Percentiles rank a stretch among this genome's conserved stretches.
These are phyloP conservation scores for Xylona heveae DNA, from an alignment of 495 filamentous ascomycete genomes.

Conservation along the genomic window DNA sequence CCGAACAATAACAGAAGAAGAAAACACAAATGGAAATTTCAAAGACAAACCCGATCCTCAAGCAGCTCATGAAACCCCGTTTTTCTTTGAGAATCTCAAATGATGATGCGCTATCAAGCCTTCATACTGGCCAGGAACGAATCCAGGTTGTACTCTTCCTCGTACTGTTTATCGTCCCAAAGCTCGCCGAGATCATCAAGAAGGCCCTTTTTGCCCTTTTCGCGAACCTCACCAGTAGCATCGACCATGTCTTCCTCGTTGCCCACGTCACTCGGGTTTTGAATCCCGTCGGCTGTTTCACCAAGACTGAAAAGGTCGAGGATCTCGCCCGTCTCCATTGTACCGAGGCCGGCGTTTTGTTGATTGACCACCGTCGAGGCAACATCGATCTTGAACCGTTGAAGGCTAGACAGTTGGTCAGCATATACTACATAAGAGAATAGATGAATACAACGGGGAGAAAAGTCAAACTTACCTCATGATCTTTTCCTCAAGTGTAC, in stretches of 20 bases:
- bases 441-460: conserved; percentile 2
- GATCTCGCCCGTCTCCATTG: conserved; percentile 97
- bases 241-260: conserved; percentile 89
- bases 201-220: conserved; percentile 91
- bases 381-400: conserved; percentile 99
- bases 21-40: too few species aligned
- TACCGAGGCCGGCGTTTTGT: conserved; percentile 84
- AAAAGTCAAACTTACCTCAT: conserved; percentile 37
- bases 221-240: conserved; percentile 69
- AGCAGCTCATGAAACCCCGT: too few species aligned
- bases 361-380: conserved; percentile 96
- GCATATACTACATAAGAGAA: not conserved
- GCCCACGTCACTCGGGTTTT: conserved; percentile 28
- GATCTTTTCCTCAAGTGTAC: conserved; percentile 97
- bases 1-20: too few species aligned
- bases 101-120: conserved; percentile 21
- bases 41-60: too few species aligned
- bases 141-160: conserved; percentile 89
- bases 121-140: conserved; percentile 85
- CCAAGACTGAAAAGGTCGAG: conserved; percentile 89
- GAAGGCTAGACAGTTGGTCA: conserved; percentile 34
- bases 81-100: too few species aligned
- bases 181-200: conserved; percentile 86
- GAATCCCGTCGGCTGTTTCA: conserved; percentile 45
- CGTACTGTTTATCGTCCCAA: conserved; percentile 91